Evolutionary conservation across 108 stramenopile species (phyloP).

Genomic region (Nitzschia sp.): DNA sequence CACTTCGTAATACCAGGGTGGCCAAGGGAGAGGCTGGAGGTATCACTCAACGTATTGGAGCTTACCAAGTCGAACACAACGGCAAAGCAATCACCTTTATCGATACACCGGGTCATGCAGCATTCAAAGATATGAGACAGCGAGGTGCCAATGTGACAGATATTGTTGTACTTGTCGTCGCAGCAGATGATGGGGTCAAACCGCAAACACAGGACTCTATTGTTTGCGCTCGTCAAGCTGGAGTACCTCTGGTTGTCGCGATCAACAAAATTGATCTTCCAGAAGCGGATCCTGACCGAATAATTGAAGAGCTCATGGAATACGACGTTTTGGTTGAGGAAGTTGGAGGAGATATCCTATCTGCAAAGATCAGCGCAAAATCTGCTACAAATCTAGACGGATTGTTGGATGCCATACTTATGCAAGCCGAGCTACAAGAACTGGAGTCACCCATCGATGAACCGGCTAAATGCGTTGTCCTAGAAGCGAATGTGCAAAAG

Average conservation of each 20-base stretch:
- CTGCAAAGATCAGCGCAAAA: constrained; percentile 91
- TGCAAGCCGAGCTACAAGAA: constrained; percentile 94
- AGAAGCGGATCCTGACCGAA: constrained; percentile 77
- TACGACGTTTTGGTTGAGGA: constrained; percentile 93
- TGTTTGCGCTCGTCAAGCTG: constrained; percentile 87
- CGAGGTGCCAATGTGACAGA: constrained; percentile 98
- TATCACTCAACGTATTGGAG: constrained; percentile 97
- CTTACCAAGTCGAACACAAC: constrained; percentile 85
- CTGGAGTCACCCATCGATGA: constrained; percentile 88
- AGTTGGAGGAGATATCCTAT: constrained; percentile 90
- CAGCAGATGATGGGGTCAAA: constrained; percentile 97
- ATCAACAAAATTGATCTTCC: constrained; percentile 96
- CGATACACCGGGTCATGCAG: constrained; percentile 99
- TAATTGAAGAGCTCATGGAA: constrained; percentile 85
- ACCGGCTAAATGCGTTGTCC: constrained; percentile 87
- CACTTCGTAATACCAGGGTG: constrained; percentile 86
- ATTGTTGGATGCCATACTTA: constrained; percentile 88
- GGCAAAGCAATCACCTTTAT: constrained; percentile 91
- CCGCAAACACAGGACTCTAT: constrained; percentile 98
- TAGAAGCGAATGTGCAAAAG: constrained; percentile 90
- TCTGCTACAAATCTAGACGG: constrained; percentile 90
- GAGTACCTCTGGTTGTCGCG: constrained; percentile 94
- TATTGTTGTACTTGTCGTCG: constrained; percentile 98
- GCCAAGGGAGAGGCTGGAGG: constrained; percentile 97
- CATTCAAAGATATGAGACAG: constrained; percentile 96